phyloP scores from a whole-genome alignment of 2,329 filamentous ascomycete genomes.

The Calonectria multiphialidica region DNA sequence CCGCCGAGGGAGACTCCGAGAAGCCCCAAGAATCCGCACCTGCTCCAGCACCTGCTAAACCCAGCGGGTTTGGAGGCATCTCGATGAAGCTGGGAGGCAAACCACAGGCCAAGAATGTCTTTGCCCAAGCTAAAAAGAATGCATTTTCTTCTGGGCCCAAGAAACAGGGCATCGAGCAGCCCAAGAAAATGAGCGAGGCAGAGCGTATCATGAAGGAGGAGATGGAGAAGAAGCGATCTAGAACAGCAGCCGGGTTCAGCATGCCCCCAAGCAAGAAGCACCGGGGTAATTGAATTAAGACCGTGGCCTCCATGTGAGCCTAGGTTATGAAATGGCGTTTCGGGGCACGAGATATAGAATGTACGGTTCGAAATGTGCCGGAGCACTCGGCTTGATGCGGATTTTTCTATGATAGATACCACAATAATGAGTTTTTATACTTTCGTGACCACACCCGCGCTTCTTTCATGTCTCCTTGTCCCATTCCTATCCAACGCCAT shows the following conservation, averaged over 20 bases:
- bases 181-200: constrained; percentile 88
- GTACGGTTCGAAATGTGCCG: constrained; percentile 15
- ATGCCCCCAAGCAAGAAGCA: constrained; percentile 66
- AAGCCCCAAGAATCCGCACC: constrained; percentile 28
- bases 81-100: constrained; percentile 76
- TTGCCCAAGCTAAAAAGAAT: constrained; percentile 76
- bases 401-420: constrained; percentile 45
- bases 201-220: constrained; percentile 92
- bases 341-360: background rate
- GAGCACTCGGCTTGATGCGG: constrained; percentile 35
- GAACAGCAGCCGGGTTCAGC: constrained; percentile 60
- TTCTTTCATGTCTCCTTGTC: constrained; percentile 17
- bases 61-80: constrained; percentile 54
- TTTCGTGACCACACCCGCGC: constrained; percentile 18
- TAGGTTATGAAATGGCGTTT: constrained; percentile 23
- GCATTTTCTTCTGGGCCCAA: constrained; percentile 71
- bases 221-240: constrained; percentile 75
- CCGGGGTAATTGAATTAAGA: constrained; percentile 46
- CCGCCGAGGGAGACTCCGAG: constrained; percentile 7
- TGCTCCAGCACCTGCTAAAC: constrained; percentile 43
- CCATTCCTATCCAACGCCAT: constrained; percentile 46
- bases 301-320: background rate
- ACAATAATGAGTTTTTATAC: constrained; percentile 38
- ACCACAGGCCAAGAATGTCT: constrained; percentile 82
- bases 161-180: constrained; percentile 70